These are phyloP conservation scores for Marvania coccoides DNA, from an alignment of 139 green algal species.

Conservation along the genomic window DNA sequence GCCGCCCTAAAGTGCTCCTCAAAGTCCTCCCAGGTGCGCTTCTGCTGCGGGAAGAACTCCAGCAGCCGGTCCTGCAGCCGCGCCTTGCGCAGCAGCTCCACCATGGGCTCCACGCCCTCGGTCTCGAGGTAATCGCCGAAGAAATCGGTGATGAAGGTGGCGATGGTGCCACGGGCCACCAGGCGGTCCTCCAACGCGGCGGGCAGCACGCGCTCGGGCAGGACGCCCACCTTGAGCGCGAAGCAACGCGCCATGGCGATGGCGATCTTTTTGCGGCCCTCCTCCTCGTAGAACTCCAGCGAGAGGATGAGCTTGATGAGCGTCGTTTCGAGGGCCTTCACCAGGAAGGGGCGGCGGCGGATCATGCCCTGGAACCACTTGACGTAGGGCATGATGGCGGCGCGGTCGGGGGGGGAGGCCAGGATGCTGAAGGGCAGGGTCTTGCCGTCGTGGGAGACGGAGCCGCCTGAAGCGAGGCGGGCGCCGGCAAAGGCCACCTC, in stretches of 20 bases:
- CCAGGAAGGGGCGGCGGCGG: constrained; percentile 82
- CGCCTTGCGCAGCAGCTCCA: constrained; percentile 74
- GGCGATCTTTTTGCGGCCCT: constrained; percentile 61
- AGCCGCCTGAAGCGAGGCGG: constrained; percentile 60
- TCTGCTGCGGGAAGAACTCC: constrained; percentile 86
- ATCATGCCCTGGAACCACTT: constrained; percentile 80
- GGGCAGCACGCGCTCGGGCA: constrained; percentile 72
- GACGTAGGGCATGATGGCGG: constrained; percentile 73
- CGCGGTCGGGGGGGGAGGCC: constrained; percentile 29
- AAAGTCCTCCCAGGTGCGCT: constrained; percentile 67
- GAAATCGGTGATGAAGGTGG: constrained; percentile 83
- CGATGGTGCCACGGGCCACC: constrained; percentile 76
- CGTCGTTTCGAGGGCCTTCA: constrained; percentile 87
- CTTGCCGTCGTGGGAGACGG: constrained; percentile 57
- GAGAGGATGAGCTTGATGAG: constrained; percentile 80
- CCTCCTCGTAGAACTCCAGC: constrained; percentile 84
- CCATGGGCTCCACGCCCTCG: constrained; percentile 71
- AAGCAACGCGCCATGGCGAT: constrained; percentile 69
- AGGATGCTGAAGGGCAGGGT: constrained; percentile 64
- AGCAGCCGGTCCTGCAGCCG: constrained; percentile 77
- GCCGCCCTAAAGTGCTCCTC: constrained; percentile 67
- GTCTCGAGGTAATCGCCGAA: constrained; percentile 71
- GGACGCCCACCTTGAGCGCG: constrained; percentile 58
- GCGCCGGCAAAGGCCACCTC: constrained; percentile 88
- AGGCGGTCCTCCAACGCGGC: constrained; percentile 79